Conservation (phyloP, 2,329 filamentous ascomycete species). For the Fusarium napiforme region DNA sequence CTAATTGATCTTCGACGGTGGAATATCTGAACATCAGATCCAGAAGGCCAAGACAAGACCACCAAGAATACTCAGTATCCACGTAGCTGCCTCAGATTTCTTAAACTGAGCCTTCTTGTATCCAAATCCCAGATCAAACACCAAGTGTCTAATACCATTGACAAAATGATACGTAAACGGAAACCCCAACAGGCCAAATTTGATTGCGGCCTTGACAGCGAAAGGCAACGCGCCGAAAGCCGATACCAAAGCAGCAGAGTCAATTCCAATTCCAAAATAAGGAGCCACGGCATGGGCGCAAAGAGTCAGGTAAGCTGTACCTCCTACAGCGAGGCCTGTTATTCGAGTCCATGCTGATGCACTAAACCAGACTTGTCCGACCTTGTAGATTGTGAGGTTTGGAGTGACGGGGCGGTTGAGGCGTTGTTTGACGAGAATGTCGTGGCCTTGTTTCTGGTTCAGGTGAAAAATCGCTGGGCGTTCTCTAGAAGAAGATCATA, state of each 20-base stretch:
- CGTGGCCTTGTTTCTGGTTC: neutral
- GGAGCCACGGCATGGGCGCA: constrained; percentile 11
- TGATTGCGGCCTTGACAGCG: neutral
- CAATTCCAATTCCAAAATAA: constrained; percentile 11
- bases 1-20: neutral
- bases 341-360: constrained; percentile 32
- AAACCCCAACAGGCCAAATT: constrained; percentile 24
- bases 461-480: neutral
- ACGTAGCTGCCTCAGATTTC: constrained; percentile 20
- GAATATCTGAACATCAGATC: neutral
- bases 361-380: constrained; percentile 23
- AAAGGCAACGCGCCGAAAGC: constrained; percentile 16
- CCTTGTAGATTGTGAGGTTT: constrained; percentile 22
- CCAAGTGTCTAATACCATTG: constrained; percentile 23
- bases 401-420: constrained; percentile 21
- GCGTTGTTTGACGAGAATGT: constrained; percentile 14
- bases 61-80: constrained; percentile 13
- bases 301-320: constrained; percentile 11
- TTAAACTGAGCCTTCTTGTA: constrained; percentile 24
- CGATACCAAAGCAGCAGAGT: constrained; percentile 1
- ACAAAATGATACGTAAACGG: constrained; percentile 25
- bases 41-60: constrained; percentile 10
- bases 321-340: constrained; percentile 14
- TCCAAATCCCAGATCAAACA: constrained; percentile 26
- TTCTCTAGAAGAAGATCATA: neutral